Percentiles rank a stretch among this genome's conserved stretches.
phyloP scores from a whole-genome alignment of 1,284 basidiomycete species.

The Heterobasidion occidentale region DNA sequence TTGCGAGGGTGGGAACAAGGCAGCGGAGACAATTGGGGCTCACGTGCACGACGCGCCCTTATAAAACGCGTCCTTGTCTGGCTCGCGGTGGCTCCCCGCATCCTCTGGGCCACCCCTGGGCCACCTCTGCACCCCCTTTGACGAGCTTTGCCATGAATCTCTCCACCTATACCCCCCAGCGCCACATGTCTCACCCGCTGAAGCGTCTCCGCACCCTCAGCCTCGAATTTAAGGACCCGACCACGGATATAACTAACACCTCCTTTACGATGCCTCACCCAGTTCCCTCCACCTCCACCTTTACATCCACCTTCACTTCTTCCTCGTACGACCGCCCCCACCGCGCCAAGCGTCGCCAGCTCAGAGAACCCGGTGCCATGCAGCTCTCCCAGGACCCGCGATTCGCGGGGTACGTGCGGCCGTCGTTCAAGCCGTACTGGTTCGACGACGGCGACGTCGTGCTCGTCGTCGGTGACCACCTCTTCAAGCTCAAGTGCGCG shows the following conservation, averaged over 20 bases:
- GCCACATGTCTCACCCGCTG: not conserved
- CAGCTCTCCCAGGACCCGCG: not conserved
- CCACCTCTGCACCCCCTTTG: not conserved
- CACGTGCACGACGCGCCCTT: not conserved
- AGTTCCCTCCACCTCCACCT: not conserved
- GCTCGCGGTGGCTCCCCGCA: too few relatives aligned
- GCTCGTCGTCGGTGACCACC: slow-evolving; percentile 7
- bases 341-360: not conserved
- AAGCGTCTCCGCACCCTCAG: not conserved
- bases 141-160: not conserved
- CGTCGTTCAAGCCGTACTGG: slow-evolving; percentile 9
- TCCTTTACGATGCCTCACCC: not conserved
- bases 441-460: slow-evolving; percentile 7
- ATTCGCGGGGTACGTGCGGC: not conserved
- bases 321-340: not conserved
- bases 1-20: not conserved
- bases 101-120: too few relatives aligned
- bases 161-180: not conserved
- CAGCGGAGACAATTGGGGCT: not conserved
- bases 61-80: too few relatives aligned
- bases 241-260: not conserved
- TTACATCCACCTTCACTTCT: not conserved
- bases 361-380: not conserved
- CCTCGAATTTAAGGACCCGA: not conserved
- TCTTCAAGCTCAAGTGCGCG: slow-evolving; percentile 5